Percentiles rank a stretch among this genome's conserved stretches.
Conservation (phyloP, 2,329 filamentous ascomycete genomes). For the Aureobasidium sp. region DNA sequence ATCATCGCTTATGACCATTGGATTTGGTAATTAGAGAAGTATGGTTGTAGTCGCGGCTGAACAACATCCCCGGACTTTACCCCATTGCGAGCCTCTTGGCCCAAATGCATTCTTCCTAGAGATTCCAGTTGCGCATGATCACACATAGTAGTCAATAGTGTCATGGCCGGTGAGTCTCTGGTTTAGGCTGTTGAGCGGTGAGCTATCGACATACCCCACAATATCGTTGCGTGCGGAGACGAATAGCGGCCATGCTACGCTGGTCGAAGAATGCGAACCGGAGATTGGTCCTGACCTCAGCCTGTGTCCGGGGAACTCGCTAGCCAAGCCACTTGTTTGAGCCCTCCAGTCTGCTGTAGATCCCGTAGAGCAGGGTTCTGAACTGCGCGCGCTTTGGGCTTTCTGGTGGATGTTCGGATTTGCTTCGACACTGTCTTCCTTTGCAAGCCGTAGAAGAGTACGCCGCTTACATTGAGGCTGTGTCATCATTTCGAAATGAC, state of each 20-base stretch:
- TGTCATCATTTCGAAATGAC: background rate
- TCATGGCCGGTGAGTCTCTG: background rate
- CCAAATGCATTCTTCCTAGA: background rate
- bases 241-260: background rate
- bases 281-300: background rate
- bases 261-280: background rate
- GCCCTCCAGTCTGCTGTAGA: background rate
- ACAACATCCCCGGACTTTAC: background rate
- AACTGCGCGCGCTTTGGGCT: background rate
- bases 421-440: background rate
- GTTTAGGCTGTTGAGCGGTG: background rate
- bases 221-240: too few species aligned
- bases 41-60: background rate
- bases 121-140: background rate
- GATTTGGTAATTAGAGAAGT: background rate
- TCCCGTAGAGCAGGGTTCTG: background rate
- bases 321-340: background rate
- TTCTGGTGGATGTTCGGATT: background rate
- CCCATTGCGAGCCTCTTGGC: background rate
- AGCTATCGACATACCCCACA: background rate
- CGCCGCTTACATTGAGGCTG: background rate
- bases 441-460: background rate
- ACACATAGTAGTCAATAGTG: background rate
- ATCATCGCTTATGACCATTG: too few species aligned
- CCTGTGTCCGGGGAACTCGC: background rate